Conservation (phyloP, 2,329 filamentous ascomycete genomes). For the Zasmidium angulare region DNA sequence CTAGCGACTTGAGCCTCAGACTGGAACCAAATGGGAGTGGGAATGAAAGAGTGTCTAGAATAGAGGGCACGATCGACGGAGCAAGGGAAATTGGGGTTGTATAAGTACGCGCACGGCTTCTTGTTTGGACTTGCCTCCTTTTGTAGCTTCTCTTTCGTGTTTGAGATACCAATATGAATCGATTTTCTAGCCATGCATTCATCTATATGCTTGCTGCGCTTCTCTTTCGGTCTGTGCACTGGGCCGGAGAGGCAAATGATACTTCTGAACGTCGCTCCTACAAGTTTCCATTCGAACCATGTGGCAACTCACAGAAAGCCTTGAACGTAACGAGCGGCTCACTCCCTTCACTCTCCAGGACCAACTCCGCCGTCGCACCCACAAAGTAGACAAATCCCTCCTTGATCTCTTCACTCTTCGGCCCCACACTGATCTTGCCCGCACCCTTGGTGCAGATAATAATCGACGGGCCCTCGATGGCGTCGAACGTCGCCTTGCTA, state of each 20-base stretch:
- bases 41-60: background rate
- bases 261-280: background rate
- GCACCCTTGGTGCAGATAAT: conserved; percentile 83
- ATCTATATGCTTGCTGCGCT: background rate
- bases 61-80: background rate
- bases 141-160: background rate
- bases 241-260: too few relatives aligned
- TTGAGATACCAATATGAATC: background rate
- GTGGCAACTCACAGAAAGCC: conserved; percentile 43
- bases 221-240: too few relatives aligned
- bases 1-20: background rate
- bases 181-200: background rate
- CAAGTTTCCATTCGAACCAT: conserved; percentile 18
- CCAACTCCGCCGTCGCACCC: conserved; percentile 79
- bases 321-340: conserved; percentile 85
- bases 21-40: background rate
- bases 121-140: background rate
- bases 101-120: background rate
- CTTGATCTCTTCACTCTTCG: conserved; percentile 68
- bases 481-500: conserved; percentile 84
- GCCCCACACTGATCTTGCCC: conserved; percentile 81
- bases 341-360: conserved; percentile 67
- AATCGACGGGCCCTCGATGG: conserved; percentile 84
- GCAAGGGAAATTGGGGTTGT: background rate
- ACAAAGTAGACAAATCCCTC: conserved; percentile 61